Conservation (phyloP, 2,329 filamentous ascomycete genomes). For the Ascochyta pisi region DNA sequence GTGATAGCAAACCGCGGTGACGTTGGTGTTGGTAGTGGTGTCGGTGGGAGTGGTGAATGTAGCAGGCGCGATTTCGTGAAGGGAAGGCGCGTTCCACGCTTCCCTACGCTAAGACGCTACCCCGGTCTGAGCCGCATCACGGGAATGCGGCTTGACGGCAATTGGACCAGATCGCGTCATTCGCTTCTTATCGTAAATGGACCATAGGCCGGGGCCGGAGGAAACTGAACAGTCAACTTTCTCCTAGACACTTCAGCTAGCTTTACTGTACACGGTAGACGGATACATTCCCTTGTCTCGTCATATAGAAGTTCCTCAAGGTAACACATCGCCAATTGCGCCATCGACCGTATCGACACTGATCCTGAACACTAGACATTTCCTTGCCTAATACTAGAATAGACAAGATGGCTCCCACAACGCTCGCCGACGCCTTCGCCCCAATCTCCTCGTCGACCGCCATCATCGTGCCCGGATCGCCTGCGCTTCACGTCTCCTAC, state of each 20-base stretch:
- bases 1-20: background rate
- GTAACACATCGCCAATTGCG: slow-evolving; percentile 4
- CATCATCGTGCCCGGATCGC: slow-evolving; percentile 74
- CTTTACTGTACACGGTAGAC: slow-evolving; percentile 5
- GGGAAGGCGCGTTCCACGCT: slow-evolving; percentile 8
- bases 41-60: background rate
- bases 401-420: slow-evolving; percentile 60
- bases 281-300: slow-evolving; percentile 6
- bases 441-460: slow-evolving; percentile 62
- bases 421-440: slow-evolving; percentile 65
- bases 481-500: slow-evolving; percentile 74
- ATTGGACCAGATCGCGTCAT: slow-evolving; percentile 20
- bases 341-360: background rate
- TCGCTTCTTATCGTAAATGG: slow-evolving; percentile 10
- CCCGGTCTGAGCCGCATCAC: slow-evolving; percentile 8
- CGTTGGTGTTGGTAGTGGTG: background rate
- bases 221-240: slow-evolving; percentile 2
- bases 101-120: slow-evolving; percentile 16
- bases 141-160: slow-evolving; percentile 13
- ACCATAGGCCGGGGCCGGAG: slow-evolving; percentile 3
- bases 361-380: slow-evolving; percentile 6
- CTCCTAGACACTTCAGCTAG: slow-evolving; percentile 6
- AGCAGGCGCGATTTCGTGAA: slow-evolving; percentile 9
- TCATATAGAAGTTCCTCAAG: slow-evolving; percentile 3
- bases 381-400: slow-evolving; percentile 6